These are phyloP conservation scores for Diospyros lotus DNA, from an alignment of 148 eudicot species.

Conservation along the genomic window DNA sequence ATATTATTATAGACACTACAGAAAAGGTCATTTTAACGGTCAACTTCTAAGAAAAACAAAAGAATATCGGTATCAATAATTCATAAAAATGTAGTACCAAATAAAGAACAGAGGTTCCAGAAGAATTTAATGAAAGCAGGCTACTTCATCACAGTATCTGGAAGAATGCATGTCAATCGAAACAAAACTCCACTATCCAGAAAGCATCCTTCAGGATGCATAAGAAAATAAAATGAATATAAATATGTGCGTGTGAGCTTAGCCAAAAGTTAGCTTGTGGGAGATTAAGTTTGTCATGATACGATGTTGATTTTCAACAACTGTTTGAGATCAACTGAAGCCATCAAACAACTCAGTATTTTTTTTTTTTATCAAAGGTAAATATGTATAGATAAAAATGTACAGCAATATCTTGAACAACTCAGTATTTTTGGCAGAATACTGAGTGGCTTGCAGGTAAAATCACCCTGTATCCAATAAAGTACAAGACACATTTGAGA, in stretches of 20 bases:
- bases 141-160: neutral
- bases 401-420: no score
- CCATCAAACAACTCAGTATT: neutral
- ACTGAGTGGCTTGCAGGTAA: no score
- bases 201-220: neutral
- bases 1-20: slow-evolving; percentile 84
- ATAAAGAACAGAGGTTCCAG: neutral
- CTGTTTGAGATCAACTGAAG: neutral
- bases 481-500: no score
- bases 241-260: neutral
- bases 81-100: neutral
- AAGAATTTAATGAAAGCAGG: neutral
- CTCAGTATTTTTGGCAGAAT: no score
- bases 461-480: no score
- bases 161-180: neutral
- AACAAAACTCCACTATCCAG: neutral
- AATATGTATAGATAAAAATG: no score
- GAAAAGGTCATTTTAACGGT: slow-evolving; percentile 5
- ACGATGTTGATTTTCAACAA: neutral
- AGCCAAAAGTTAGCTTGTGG: neutral
- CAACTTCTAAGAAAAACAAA: slow-evolving; percentile 9
- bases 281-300: neutral
- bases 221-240: neutral
- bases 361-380: no score
- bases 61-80: neutral